phyloP scores from a whole-genome alignment of 2,329 filamentous ascomycete species.

The Blastomyces emzantsi region DNA sequence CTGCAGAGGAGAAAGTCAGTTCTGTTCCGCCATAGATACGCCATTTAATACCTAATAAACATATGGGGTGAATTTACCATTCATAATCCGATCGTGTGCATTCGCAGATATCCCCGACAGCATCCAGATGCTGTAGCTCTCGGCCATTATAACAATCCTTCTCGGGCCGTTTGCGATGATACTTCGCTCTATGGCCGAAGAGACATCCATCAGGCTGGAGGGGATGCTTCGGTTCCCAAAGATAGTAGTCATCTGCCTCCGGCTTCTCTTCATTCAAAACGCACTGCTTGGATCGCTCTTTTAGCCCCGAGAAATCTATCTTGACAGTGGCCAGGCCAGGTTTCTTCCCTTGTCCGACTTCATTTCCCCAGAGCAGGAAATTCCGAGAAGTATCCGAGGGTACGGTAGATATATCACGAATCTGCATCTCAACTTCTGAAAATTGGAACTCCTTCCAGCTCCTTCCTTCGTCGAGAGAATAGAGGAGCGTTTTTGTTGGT shows the following conservation, averaged over 20 bases:
- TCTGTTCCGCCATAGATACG: constrained; percentile 4
- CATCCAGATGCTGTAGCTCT: constrained; percentile 61
- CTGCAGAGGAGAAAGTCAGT: constrained; percentile 36
- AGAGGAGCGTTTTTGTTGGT: constrained; percentile 60
- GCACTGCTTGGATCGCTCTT: constrained; percentile 57
- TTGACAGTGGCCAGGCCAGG: constrained; percentile 63
- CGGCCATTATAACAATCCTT: constrained; percentile 73
- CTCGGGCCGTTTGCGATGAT: constrained; percentile 79
- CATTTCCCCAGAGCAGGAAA: constrained; percentile 78
- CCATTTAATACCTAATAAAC: constrained; percentile 1
- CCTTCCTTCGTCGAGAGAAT: constrained; percentile 70
- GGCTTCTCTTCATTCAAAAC: constrained; percentile 53
- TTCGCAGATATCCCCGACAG: constrained; percentile 63
- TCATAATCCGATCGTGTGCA: constrained; percentile 85
- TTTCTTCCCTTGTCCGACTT: constrained; percentile 35
- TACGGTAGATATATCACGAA: constrained; percentile 77
- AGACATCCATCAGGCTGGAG: constrained; percentile 69
- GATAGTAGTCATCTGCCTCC: constrained; percentile 60
- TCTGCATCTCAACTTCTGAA: constrained; percentile 57
- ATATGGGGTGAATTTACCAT: constrained; percentile 53
- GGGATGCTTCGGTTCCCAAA: constrained; percentile 85
- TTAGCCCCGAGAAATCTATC: constrained; percentile 77
- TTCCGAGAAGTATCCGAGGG: constrained; percentile 83
- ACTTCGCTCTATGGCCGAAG: constrained; percentile 83
- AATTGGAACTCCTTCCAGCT: constrained; percentile 73